Evolutionary conservation across 352 stramenopile species (phyloP).

Genomic region (Hyaloperonospora brassicae): DNA sequence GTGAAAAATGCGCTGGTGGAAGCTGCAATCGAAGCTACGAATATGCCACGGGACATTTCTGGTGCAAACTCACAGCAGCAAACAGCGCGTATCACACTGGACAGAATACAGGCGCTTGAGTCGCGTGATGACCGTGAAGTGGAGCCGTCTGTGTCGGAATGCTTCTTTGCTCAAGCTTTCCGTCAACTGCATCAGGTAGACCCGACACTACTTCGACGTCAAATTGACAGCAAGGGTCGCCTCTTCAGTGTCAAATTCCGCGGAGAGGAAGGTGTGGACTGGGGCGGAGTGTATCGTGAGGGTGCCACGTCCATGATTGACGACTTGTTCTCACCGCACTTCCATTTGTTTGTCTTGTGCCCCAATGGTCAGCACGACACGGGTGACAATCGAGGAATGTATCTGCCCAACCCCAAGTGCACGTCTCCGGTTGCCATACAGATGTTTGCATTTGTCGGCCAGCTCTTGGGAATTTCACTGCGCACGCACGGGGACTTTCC

Average conservation of each 20-base stretch:
- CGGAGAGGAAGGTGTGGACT: conserved; percentile 84
- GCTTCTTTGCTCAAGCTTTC: conserved; percentile 92
- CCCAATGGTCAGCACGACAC: conserved; percentile 85
- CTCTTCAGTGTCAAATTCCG: conserved; percentile 87
- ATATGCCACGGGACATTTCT: conserved; percentile 38
- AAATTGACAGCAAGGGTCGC: conserved; percentile 85
- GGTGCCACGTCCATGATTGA: conserved; percentile 86
- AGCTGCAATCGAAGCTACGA: conserved; percentile 70
- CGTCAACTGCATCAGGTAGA: conserved; percentile 84
- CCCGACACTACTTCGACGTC: conserved; percentile 70
- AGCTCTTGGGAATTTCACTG: conserved; percentile 90
- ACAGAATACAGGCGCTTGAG: conserved; percentile 78
- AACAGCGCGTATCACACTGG: conserved; percentile 75
- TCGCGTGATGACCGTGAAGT: conserved; percentile 83
- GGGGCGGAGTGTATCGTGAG: conserved; percentile 85
- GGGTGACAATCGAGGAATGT: conserved; percentile 80
- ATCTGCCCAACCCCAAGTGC: conserved; percentile 83
- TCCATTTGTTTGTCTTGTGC: conserved; percentile 78
- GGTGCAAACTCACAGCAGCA: conserved; percentile 42
- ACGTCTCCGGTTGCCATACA: conserved; percentile 81
- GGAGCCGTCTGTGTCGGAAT: conserved; percentile 84
- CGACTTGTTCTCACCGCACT: conserved; percentile 80
- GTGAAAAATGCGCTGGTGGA: conserved; percentile 77
- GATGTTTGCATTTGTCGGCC: conserved; percentile 93
- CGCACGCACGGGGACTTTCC: conserved; percentile 89